A percentile compares a stretch with the other conserved stretches of the same genome.
phyloP scores from a whole-genome alignment of 2,329 filamentous ascomycete species.

The Uncinocarpus reesii region DNA sequence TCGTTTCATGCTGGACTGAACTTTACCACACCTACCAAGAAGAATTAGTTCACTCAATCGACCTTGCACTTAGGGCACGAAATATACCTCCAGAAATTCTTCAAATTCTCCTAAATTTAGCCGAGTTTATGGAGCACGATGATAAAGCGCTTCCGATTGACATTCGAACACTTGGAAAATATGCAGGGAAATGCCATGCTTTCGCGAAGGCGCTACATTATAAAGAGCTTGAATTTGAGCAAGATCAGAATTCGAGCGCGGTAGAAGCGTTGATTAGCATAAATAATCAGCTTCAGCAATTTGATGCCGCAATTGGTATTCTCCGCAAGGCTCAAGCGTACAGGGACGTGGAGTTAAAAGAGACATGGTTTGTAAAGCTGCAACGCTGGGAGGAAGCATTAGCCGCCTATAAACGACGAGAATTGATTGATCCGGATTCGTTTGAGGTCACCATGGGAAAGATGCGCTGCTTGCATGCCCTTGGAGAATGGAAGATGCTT shows the following conservation, averaged over 20 bases:
- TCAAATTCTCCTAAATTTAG: constrained; percentile 85
- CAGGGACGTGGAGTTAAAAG: constrained; percentile 87
- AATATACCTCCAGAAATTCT: constrained; percentile 94
- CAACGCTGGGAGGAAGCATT: constrained; percentile 97
- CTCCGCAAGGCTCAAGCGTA: constrained; percentile 91
- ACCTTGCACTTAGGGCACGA: constrained; percentile 86
- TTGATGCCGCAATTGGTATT: constrained; percentile 96
- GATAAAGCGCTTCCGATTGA: constrained; percentile 97
- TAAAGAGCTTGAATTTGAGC: constrained; percentile 95
- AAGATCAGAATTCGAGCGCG: constrained; percentile 89
- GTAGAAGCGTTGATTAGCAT: constrained; percentile 98
- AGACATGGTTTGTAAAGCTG: constrained; percentile 98
- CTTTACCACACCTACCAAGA: constrained; percentile 95
- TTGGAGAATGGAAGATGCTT: constrained; percentile 94
- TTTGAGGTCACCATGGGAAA: constrained; percentile 99
- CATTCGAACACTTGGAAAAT: constrained; percentile 84
- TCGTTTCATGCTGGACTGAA: constrained; percentile 98
- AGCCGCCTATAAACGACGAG: constrained; percentile 58
- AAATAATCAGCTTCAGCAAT: constrained; percentile 98
- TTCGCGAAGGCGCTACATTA: constrained; percentile 98
- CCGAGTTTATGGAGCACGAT: constrained; percentile 99
- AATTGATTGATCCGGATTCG: constrained; percentile 61
- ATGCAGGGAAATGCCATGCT: constrained; percentile 92
- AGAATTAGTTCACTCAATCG: constrained; percentile 88
- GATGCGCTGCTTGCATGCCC: constrained; percentile 93